Percentiles rank a stretch among this genome's conserved stretches.
These are phyloP conservation scores for Epichloe typhina DNA, from an alignment of 2,329 filamentous ascomycete species.

Conservation along the genomic window DNA sequence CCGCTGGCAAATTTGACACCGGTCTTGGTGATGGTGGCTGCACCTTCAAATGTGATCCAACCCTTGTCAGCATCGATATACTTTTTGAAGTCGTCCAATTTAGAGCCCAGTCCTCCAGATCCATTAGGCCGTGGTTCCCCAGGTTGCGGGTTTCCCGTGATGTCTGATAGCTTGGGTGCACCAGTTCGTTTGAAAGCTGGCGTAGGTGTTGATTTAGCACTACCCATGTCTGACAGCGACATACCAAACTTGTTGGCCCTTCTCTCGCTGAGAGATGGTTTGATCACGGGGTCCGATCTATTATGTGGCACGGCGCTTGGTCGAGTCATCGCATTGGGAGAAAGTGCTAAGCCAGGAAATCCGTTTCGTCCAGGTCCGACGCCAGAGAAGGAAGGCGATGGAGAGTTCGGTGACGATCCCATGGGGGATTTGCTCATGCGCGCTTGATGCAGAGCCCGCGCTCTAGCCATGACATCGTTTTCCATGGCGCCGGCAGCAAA, in stretches of 20 bases:
- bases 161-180: slow-evolving; percentile 32
- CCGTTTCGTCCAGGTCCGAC: slow-evolving; percentile 27
- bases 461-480: slow-evolving; percentile 33
- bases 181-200: slow-evolving; percentile 17
- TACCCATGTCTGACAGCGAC: slow-evolving; percentile 43
- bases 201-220: slow-evolving; percentile 13
- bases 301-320: slow-evolving; percentile 35
- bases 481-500: slow-evolving; percentile 21
- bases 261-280: slow-evolving; percentile 53
- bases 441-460: slow-evolving; percentile 32
- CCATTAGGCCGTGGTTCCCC: slow-evolving; percentile 19
- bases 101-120: slow-evolving; percentile 28
- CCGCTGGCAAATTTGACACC: slow-evolving; percentile 90
- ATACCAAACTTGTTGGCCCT: slow-evolving; percentile 40
- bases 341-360: slow-evolving; percentile 29
- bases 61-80: slow-evolving; percentile 88
- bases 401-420: slow-evolving; percentile 16
- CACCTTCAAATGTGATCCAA: slow-evolving; percentile 83
- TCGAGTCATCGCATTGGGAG: slow-evolving; percentile 27
- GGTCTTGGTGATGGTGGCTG: slow-evolving; percentile 75
- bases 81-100: slow-evolving; percentile 51
- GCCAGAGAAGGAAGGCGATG: slow-evolving; percentile 19
- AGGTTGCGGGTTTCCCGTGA: slow-evolving; percentile 15
- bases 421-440: slow-evolving; percentile 28
- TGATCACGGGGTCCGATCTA: slow-evolving; percentile 39